These are phyloP conservation scores for Grigorovia jiainica DNA, from an alignment of 805 yeast species.

Conservation along the genomic window DNA sequence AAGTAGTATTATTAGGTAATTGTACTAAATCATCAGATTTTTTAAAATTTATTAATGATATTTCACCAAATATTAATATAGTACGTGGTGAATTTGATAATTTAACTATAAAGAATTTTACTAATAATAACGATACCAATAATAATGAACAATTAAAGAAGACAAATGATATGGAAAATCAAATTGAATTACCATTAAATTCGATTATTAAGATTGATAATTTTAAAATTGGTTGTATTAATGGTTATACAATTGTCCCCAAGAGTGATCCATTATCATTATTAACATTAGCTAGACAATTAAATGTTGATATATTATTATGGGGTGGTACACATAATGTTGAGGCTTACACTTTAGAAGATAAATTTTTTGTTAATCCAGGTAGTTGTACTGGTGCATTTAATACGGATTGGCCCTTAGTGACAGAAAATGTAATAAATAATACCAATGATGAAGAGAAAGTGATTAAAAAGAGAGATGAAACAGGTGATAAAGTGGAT, in stretches of 20 bases:
- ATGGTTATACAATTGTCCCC: conserved; percentile 80
- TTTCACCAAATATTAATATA: conserved; percentile 63
- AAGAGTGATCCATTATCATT: conserved; percentile 79
- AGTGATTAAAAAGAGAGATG: conserved; percentile 1
- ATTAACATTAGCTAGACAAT: conserved; percentile 72
- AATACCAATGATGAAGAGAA: conserved; percentile 7
- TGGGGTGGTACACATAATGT: conserved; percentile 93
- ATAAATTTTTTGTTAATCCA: conserved; percentile 89
- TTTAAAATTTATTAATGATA: conserved; percentile 48
- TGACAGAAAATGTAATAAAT: conserved; percentile 18
- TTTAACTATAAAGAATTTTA: conserved; percentile 36
- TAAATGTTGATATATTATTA: conserved; percentile 82
- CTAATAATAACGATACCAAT: conserved; percentile 32
- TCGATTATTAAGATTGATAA: conserved; percentile 59
- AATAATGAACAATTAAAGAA: conserved; percentile 1
- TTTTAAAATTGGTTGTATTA: conserved; percentile 72
- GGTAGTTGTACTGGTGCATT: conserved; percentile 95
- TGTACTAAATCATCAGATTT: conserved; percentile 60
- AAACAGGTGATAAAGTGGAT: conserved; percentile 1
- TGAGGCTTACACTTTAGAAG: conserved; percentile 88
- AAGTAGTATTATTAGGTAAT: conserved; percentile 81
- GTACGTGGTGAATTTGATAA: conserved; percentile 81
- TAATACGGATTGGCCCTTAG: conserved; percentile 48
- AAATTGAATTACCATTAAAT: conserved; percentile 44
- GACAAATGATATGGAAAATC: conserved; percentile 2